Evolutionary conservation across 2,329 filamentous ascomycete genomes (phyloP).

Genomic region (Venturia pyrina): DNA sequence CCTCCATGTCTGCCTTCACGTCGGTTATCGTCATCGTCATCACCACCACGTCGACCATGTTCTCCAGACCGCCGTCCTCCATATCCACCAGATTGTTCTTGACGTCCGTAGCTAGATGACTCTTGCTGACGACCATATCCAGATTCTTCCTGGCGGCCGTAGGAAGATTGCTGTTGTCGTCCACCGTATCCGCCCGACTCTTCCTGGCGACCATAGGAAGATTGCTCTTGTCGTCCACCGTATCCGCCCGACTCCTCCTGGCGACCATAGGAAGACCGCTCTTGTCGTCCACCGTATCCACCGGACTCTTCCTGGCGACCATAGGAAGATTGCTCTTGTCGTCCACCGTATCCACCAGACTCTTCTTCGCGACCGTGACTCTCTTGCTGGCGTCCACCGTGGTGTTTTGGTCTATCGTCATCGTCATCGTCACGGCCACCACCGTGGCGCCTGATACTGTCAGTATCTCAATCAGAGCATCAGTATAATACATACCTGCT

Average conservation of each 20-base stretch:
- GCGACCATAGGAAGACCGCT: conserved; percentile 1
- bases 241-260: background rate
- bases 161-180: background rate
- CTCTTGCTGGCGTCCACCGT: background rate
- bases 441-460: background rate
- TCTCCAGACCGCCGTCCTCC: background rate
- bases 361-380: background rate
- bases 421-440: conserved; percentile 1
- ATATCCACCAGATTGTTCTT: conserved; percentile 7
- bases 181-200: background rate
- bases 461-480: background rate
- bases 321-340: conserved; percentile 1
- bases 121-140: conserved; percentile 6
- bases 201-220: too few species aligned
- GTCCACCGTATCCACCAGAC: background rate
- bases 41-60: conserved; percentile 4
- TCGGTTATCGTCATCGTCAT: background rate
- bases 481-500: conserved; percentile 4
- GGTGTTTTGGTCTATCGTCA: background rate
- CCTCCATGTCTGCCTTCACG: conserved; percentile 1
- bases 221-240: background rate
- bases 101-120: background rate
- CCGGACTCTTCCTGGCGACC: conserved; percentile 4
- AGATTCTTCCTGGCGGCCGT: conserved; percentile 4
- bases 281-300: background rate